Evolutionary conservation across 2,329 filamentous ascomycete genomes (phyloP), one percentile per base, ranked within the genome.

Genomic region (Trichoderma semiorbis): DNA sequence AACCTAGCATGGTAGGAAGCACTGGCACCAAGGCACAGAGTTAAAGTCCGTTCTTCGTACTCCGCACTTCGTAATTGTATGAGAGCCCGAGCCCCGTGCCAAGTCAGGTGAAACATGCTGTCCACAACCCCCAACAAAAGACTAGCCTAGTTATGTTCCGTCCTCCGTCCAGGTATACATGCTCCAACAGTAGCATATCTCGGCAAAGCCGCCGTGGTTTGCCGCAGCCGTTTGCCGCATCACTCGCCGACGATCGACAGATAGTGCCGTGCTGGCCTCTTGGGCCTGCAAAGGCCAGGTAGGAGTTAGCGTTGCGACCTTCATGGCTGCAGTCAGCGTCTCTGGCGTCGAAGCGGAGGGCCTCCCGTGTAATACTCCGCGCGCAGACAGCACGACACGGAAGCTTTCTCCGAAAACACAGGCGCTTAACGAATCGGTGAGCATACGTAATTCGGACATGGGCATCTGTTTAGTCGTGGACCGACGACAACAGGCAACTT

Each of bases 241-340:
- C 21, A 69, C 57, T 69, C 57, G 67, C 67, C 39, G 67, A 69
- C 67, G 67, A 69, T 69, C 67, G 67, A 69, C 67, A 61, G 57
- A 69, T 62, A 53, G 67, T 62, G 67, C 43, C 39, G 67, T 58
- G 55, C 57, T n/a, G 67, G 57, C 16, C 64, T 69, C 67, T 61
- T 69, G 57, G 30, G 7, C 57, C n/a, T 60, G 28, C 39, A 62
- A 28, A 21, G n/a, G 30, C 57, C 57, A 60, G 30, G 58, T 34
- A 36, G 47, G 55, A 50, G 67, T 24, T 61, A 62, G 57, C 39
- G 67, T 36, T 50, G 32, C 53, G 50, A 53, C 57, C 57, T 26
- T 24, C 30, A 61, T 50, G 28, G 57, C 39, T 69, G 67, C 67
- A 30, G 67, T 69, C 67, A 69, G 67, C 67, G 61, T 30, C 57